Evolutionary conservation across 139 green algal species (phyloP).

Genomic region (Chlamydomonas incerta): DNA sequence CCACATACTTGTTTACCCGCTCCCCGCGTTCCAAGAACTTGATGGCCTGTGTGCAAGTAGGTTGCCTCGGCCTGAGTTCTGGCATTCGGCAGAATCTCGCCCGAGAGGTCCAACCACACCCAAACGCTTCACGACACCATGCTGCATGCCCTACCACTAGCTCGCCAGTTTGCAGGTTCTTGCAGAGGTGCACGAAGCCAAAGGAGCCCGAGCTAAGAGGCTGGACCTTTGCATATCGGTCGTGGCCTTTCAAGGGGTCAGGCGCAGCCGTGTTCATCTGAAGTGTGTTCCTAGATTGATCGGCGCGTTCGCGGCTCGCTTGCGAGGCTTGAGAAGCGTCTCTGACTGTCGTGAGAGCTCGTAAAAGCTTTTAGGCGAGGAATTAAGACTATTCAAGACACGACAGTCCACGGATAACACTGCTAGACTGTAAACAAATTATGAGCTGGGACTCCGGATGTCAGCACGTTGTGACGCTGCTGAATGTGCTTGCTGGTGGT

Average conservation of each 20-base stretch:
- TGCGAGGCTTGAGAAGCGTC: too few relatives aligned
- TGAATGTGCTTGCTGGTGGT: too few relatives aligned
- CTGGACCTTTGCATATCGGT: constrained; percentile 51
- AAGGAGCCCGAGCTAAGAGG: constrained; percentile 66
- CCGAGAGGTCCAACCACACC: background rate
- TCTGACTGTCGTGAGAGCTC: too few relatives aligned
- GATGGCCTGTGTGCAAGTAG: constrained; percentile 51
- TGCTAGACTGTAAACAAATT: too few relatives aligned
- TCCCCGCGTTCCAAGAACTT: constrained; percentile 79
- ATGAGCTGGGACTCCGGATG: too few relatives aligned
- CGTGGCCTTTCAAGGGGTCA: constrained; percentile 56
- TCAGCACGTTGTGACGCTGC: too few relatives aligned
- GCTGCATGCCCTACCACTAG: constrained; percentile 41
- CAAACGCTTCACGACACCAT: background rate
- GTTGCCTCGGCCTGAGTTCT: background rate
- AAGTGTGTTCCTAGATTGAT: too few relatives aligned
- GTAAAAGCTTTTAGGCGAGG: too few relatives aligned
- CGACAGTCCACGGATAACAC: too few relatives aligned
- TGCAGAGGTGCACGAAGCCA: constrained; percentile 67
- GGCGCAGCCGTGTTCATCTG: background rate
- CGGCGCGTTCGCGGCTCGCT: too few relatives aligned
- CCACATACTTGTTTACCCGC: constrained; percentile 81
- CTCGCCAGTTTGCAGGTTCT: constrained; percentile 64
- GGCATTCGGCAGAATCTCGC: background rate
- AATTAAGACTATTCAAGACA: too few relatives aligned